Evolutionary conservation across 1,284 basidiomycete genomes (phyloP), one percentile per base, ranked within the genome.

Genomic region (Sanghuangporus baumii): DNA sequence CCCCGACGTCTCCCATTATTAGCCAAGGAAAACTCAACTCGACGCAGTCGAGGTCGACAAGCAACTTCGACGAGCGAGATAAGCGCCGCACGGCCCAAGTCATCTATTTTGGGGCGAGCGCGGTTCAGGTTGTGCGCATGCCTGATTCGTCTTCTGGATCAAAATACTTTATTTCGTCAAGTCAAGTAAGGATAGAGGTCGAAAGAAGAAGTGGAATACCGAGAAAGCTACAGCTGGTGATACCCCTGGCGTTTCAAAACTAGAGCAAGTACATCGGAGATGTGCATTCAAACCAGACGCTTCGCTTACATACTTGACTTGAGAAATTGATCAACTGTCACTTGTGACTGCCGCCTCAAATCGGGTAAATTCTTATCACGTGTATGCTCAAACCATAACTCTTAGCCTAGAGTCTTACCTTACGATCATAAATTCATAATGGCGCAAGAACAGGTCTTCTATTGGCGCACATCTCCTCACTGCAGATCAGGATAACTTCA

Each of bases 401-500:
- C n/a, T n/a, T n/a, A n/a, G n/a, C n/a, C n/a, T n/a, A n/a, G n/a
- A n/a, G n/a, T n/a, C n/a, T n/a, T n/a, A n/a, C n/a, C n/a, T n/a
- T n/a, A n/a, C n/a, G n/a, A n/a, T n/a, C n/a, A n/a, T n/a, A n/a
- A n/a, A n/a, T n/a, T n/a, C n/a, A n/a, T n/a, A n/a, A n/a, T n/a
- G n/a, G n/a, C n/a, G n/a, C n/a, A n/a, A n/a, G n/a, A n/a, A n/a
- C n/a, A n/a, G n/a, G 0, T 71, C 83, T 1, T 82, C 84, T 67
- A 56, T 75, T 0, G 87, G 87, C 1, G 76, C 79, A 2, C 82
- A 85, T 62, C 75, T 95, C 23, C 76, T 94, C 36, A 90, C 89
- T 0, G 81, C 87, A 0, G 88, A 87, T 0, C 94, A 91, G 91
- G 93, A 95, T 70, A n/a, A 79, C 4, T 75, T 89, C 20, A 81